Evolutionary conservation across 106 monocot species (phyloP).

Genomic region (Dendrobium officinale): DNA sequence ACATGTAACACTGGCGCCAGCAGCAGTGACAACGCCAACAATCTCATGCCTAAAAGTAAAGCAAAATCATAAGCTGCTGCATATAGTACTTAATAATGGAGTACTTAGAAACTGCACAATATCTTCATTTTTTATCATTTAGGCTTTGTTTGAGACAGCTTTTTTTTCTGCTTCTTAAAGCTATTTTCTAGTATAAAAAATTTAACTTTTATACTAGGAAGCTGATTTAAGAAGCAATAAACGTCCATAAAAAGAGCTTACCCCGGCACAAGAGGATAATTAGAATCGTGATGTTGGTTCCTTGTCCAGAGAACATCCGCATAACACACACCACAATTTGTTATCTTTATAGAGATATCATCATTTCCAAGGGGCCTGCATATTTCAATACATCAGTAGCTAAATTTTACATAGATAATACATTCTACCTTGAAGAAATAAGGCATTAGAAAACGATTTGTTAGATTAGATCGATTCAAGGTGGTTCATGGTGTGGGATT

Average conservation of each 20-base stretch:
- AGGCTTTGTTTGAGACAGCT: too few species aligned
- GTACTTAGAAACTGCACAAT: too few species aligned
- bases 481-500: too few species aligned
- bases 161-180: too few species aligned
- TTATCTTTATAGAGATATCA: constrained; percentile 25
- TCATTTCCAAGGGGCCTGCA: constrained; percentile 22
- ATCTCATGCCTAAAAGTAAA: constrained; percentile 51
- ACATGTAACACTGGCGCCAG: constrained; percentile 31
- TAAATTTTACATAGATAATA: too few species aligned
- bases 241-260: constrained; percentile 1
- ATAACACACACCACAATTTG: constrained; percentile 30
- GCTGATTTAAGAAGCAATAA: too few species aligned
- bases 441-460: background rate
- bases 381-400: background rate
- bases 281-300: constrained; percentile 17
- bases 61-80: background rate
- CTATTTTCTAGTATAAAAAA: too few species aligned
- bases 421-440: background rate
- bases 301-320: constrained; percentile 29
- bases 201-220: too few species aligned
- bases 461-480: background rate
- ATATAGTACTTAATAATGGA: too few species aligned
- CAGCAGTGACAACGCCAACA: constrained; percentile 37
- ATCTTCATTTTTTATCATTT: too few species aligned
- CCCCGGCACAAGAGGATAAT: constrained; percentile 31